Evolutionary conservation across 1,284 basidiomycete species (phyloP).

Genomic region (Naganishia sp.): DNA sequence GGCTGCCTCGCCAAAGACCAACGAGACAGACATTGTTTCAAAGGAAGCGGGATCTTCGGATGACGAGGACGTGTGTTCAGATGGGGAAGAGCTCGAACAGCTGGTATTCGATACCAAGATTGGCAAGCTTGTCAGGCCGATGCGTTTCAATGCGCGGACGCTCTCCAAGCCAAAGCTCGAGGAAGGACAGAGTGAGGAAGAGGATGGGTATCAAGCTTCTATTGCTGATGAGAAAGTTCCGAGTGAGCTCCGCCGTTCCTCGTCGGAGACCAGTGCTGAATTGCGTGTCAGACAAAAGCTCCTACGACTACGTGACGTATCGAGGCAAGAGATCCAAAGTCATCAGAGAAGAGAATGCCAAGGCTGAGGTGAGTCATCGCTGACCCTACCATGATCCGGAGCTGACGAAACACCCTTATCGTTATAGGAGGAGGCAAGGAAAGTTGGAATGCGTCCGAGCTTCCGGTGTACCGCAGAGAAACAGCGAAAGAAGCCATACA

Average conservation of each 20-base stretch:
- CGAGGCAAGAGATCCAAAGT: not conserved
- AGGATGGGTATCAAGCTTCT: constrained; percentile 4
- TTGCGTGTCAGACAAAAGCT: not conserved
- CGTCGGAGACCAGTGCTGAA: not conserved
- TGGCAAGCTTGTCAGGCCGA: constrained; percentile 3
- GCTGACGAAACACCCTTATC: not conserved
- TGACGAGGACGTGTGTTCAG: not conserved
- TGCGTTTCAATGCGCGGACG: no score
- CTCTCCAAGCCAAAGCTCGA: not conserved
- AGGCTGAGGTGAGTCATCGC: constrained; percentile 12
- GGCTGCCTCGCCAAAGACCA: not conserved
- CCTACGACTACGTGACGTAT: not conserved
- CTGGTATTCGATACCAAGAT: constrained; percentile 7
- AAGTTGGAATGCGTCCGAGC: constrained; percentile 30
- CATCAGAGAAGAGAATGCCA: not conserved
- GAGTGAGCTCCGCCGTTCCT: not conserved
- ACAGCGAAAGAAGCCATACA: constrained; percentile 33
- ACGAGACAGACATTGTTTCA: not conserved
- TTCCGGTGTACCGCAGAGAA: constrained; percentile 25
- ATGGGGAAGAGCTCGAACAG: constrained; percentile 2
- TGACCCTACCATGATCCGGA: no score
- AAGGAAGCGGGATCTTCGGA: not conserved
- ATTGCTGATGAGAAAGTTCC: constrained; percentile 6
- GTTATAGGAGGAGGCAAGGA: constrained; percentile 7
- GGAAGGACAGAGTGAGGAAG: constrained; percentile 28